A percentile compares a stretch with the other conserved stretches of the same genome.
Conservation (phyloP, 176 grass and related monocot genomes). For the Sorghum bicolor region DNA sequence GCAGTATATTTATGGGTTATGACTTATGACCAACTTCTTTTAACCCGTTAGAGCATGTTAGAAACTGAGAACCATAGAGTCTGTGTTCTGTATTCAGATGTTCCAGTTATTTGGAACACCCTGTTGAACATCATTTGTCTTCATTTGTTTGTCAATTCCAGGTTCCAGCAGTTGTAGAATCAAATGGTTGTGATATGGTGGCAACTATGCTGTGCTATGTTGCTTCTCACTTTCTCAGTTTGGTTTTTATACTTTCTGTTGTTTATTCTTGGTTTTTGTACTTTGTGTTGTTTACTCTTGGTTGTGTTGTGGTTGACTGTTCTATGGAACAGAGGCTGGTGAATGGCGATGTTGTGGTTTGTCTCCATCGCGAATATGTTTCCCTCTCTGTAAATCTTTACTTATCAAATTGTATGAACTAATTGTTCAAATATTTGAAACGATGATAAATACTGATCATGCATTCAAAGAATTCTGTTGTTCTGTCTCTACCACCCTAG, state of each 20-base stretch:
- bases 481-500: neutral
- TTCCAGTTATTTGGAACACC: neutral
- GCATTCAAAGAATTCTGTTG: neutral
- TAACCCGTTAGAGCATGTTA: neutral
- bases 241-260: neutral
- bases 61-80: neutral
- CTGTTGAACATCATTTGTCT: neutral
- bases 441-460: neutral
- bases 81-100: neutral
- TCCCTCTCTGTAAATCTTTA: neutral
- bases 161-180: neutral
- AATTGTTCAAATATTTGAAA: slow-evolving; percentile 3
- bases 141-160: neutral
- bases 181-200: neutral
- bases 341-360: neutral
- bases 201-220: neutral
- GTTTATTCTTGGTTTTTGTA: neutral
- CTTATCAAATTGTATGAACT: neutral
- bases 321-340: neutral
- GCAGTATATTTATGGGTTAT: slow-evolving; percentile 7
- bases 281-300: neutral
- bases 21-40: neutral
- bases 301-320: neutral
- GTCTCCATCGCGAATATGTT: neutral
- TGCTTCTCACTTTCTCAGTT: neutral